A percentile compares a stretch with the other conserved stretches of the same genome.
These are phyloP conservation scores for Coemansia sp. DNA, from an alignment of 192 early-diverging fungal genomes.

Conservation along the genomic window DNA sequence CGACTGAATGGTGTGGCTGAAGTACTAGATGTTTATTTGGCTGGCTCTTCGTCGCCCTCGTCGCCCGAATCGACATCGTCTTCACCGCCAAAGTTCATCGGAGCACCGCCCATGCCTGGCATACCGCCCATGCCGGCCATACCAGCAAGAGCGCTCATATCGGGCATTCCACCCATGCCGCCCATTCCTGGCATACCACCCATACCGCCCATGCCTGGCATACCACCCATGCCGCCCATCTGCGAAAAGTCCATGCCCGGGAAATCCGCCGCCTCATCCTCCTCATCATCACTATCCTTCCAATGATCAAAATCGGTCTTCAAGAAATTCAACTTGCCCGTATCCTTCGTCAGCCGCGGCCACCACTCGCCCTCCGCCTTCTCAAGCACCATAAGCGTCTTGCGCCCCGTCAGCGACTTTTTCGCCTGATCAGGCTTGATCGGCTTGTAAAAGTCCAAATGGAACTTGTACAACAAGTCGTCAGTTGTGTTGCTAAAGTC, in stretches of 20 bases:
- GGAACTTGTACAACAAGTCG: conserved; percentile 66
- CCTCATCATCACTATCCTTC: conserved; percentile 94
- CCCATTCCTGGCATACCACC: conserved; percentile 51
- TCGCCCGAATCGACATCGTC: conserved; percentile 16
- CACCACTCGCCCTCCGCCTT: conserved; percentile 79
- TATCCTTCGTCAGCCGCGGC: conserved; percentile 76
- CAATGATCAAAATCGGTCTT: conserved; percentile 90
- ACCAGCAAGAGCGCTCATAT: conserved; percentile 9
- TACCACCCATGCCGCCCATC: conserved; percentile 29
- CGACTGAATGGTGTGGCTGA: too few relatives aligned
- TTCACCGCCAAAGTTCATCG: neutral
- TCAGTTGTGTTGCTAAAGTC: conserved; percentile 63
- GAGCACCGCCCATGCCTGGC: too few relatives aligned
- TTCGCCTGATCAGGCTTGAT: conserved; percentile 73
- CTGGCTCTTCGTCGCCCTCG: neutral
- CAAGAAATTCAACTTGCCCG: conserved; percentile 65
- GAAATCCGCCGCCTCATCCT: conserved; percentile 57
- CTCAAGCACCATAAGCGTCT: conserved; percentile 64
- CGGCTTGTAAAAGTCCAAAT: conserved; percentile 68
- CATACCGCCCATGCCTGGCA: conserved; percentile 13
- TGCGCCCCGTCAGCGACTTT: conserved; percentile 63
- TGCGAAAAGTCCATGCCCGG: conserved; percentile 68
- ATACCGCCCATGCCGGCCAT: too few relatives aligned
- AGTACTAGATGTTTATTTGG: neutral
- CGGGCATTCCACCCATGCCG: conserved; percentile 42